Percentiles rank a stretch among this genome's conserved stretches.
Conservation (phyloP, 306 rosid species). For the Quercus ilex region DNA sequence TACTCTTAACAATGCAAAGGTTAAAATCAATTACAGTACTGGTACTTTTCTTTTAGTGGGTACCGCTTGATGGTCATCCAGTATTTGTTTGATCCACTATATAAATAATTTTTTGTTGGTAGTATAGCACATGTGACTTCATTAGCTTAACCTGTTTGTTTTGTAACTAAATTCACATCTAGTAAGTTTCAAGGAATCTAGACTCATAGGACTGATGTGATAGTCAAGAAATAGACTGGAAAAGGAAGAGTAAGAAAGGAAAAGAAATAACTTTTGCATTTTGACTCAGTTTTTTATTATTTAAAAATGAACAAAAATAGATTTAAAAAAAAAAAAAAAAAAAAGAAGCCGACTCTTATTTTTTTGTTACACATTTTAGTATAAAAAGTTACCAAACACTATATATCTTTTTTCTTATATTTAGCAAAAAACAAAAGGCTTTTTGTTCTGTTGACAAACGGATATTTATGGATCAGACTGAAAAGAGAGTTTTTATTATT, state of each 20-base stretch:
- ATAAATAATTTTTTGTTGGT: neutral
- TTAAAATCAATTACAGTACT: neutral
- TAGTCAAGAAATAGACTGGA: neutral
- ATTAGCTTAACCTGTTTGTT: neutral
- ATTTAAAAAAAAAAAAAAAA: too few species aligned
- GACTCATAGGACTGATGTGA: neutral
- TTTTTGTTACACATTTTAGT: too few species aligned
- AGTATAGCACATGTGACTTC: neutral
- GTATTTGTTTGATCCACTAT: neutral
- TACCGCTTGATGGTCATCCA: neutral
- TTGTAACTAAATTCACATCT: neutral
- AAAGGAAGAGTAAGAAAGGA: neutral
- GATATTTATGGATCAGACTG: neutral
- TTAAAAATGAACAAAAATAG: too few species aligned
- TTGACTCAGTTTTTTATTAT: too few species aligned
- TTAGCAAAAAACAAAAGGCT: too few species aligned
- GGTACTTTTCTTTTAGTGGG: neutral
- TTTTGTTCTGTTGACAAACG: too few species aligned
- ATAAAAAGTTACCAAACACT: too few species aligned
- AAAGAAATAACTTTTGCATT: neutral
- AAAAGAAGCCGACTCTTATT: too few species aligned
- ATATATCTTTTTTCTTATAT: too few species aligned
- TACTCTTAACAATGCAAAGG: neutral
- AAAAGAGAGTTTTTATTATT: neutral
- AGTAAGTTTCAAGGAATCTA: neutral